phyloP scores from a whole-genome alignment of 164 flowering plant genomes.

The Vitis vinifera region ASM3070453v1 NC_081814.1:18586001-18586500 shows the following conservation, averaged over 20 bases:
- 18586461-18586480: too few species aligned
- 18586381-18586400: too few species aligned
- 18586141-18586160: constrained; percentile 65
- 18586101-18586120: constrained; percentile 1
- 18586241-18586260: background rate
- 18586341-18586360: too few species aligned
- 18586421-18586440: too few species aligned
- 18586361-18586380: too few species aligned
- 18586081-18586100: background rate
- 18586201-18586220: constrained; percentile 64
- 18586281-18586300: background rate
- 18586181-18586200: constrained; percentile 88
- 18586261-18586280: background rate
- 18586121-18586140: constrained; percentile 74
- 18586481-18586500: too few species aligned
- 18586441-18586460: too few species aligned
- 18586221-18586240: constrained; percentile 40
- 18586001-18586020: constrained; percentile 4
- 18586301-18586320: background rate
- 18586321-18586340: background rate
- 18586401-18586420: too few species aligned
- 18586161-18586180: constrained; percentile 70
- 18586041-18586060: background rate
- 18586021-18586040: background rate
- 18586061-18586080: background rate